Percentiles rank a stretch among this genome's conserved stretches.
These are phyloP conservation scores for Stagonosporopsis rhizophila DNA, from an alignment of 2,329 filamentous ascomycete genomes.

Conservation along the genomic window DNA sequence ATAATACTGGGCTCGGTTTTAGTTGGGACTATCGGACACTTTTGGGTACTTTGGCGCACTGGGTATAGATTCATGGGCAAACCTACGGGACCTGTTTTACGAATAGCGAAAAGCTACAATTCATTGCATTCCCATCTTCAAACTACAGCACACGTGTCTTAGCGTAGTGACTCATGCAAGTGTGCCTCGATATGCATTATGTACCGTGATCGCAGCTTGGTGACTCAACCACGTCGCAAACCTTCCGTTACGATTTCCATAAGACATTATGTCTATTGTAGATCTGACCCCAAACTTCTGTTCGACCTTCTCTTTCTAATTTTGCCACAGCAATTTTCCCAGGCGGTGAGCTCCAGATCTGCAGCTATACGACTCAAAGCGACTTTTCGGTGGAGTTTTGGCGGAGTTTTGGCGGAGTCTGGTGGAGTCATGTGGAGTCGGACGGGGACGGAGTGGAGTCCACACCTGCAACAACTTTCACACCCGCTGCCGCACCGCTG, in stretches of 20 bases:
- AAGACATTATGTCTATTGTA: not conserved
- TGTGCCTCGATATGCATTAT: not conserved
- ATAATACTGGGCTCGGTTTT: conserved; percentile 16
- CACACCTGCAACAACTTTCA: conserved; percentile 15
- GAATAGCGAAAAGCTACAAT: conserved; percentile 18
- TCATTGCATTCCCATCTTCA: conserved; percentile 7
- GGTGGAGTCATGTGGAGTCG: conserved; percentile 15
- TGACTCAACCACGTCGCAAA: not conserved
- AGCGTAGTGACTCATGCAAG: not conserved
- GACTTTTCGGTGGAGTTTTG: conserved; percentile 3
- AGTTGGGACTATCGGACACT: conserved; percentile 13
- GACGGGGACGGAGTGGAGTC: conserved; percentile 13
- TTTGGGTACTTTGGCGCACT: conserved; percentile 16
- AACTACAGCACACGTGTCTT: not conserved
- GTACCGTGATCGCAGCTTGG: not conserved
- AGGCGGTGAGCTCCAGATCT: conserved; percentile 17
- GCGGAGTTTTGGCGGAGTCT: conserved; percentile 5
- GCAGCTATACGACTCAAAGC: conserved; percentile 12
- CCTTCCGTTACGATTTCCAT: not conserved
- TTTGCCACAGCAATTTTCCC: conserved; percentile 17
- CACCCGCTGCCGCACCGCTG: conserved; percentile 21
- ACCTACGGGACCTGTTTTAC: conserved; percentile 19
- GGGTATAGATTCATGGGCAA: conserved; percentile 15
- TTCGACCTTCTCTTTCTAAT: conserved; percentile 12
- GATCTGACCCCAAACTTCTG: not conserved